Base-by-base conservation (phyloP, 371 early-diverging fungal genomes). In the Syncephalastrum racemosum region DNA sequence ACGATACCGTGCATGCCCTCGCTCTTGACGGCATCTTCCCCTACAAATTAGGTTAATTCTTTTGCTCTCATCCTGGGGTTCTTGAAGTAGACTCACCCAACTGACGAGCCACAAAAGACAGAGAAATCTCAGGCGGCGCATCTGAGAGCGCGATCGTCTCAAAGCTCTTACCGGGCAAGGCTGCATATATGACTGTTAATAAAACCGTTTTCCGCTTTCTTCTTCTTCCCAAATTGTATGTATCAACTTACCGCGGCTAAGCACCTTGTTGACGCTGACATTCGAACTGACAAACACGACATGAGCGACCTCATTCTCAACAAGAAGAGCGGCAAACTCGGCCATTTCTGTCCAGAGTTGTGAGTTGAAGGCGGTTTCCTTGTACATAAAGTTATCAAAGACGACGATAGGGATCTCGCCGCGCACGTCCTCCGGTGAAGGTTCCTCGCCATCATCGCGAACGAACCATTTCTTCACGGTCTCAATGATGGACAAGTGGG, bases 271-370 rank as follows among this genome's bases (percentile, higher is more conserved):
- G 0, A 88, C 88, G 36, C 80, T 77, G 36, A 90, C 88, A 70
- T 89, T 91, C 56, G 88, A 85, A 52, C 85, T 88, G 2, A 93
- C 84, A 66, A 96, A 90, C 14, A 97, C 79, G n/a, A 96, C 94
- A 69, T 97, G 94, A 1, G 96, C 95, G 50, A 93, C 68, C 41
- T 84, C 85, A 15, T 85, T 86, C 65, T 91, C 90, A 14, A 87
- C 87, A 39, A 92, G 60, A 4, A 84, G 60, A 5, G 87, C 82
- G 10, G 89, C 87, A 87, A 90, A 91, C 52, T 94, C 86, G 5
- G 94, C 81, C 14, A 96, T 47, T 18, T 83, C 73, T 14, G 87
- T 85, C 79, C 90, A 89, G 27, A 91, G 68, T 10, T 75, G 64
- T 7, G 82, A 71, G 12, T 79, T 70, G 49, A 79, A 72, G 19